Evolutionary conservation across 2,329 filamentous ascomycete species (phyloP).

Genomic region (Fusarium continuum): DNA sequence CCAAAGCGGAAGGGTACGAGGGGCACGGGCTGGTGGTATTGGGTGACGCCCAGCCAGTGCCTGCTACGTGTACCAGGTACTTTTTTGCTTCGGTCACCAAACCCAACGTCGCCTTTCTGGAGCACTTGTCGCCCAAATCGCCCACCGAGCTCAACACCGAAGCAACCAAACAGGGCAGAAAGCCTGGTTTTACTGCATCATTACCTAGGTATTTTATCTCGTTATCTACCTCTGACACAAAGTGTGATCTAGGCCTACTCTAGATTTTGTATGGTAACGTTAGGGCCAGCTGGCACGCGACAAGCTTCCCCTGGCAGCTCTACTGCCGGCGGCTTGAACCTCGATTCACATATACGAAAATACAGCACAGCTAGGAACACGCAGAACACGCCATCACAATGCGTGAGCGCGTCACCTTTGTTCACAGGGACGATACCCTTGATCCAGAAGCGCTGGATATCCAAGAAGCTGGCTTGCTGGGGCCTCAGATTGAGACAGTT

Average conservation of each 20-base stretch:
- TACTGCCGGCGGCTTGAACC: neutral
- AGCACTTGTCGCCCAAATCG: slow-evolving; percentile 18
- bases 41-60: slow-evolving; percentile 24
- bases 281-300: slow-evolving; percentile 31
- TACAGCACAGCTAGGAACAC: neutral
- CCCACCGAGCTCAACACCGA: slow-evolving; percentile 21
- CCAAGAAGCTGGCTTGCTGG: slow-evolving; percentile 62
- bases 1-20: slow-evolving; percentile 30
- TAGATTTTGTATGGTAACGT: slow-evolving; percentile 6
- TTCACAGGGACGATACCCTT: slow-evolving; percentile 72
- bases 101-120: slow-evolving; percentile 15
- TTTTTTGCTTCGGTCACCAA: slow-evolving; percentile 2
- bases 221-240: neutral
- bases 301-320: slow-evolving; percentile 18
- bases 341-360: neutral
- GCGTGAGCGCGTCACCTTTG: slow-evolving; percentile 83
- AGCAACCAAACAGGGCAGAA: slow-evolving; percentile 10
- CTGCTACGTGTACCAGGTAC: slow-evolving; percentile 34
- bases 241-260: slow-evolving; percentile 3
- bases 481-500: slow-evolving; percentile 67
- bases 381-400: slow-evolving; percentile 54
- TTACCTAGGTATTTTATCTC: no score
- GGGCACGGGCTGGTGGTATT: slow-evolving; percentile 11
- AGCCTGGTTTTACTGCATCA: neutral
- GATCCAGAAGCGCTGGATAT: slow-evolving; percentile 72